phyloP scores from a whole-genome alignment of 768 basidiomycete genomes.

The Mrakia gelida region DNA sequence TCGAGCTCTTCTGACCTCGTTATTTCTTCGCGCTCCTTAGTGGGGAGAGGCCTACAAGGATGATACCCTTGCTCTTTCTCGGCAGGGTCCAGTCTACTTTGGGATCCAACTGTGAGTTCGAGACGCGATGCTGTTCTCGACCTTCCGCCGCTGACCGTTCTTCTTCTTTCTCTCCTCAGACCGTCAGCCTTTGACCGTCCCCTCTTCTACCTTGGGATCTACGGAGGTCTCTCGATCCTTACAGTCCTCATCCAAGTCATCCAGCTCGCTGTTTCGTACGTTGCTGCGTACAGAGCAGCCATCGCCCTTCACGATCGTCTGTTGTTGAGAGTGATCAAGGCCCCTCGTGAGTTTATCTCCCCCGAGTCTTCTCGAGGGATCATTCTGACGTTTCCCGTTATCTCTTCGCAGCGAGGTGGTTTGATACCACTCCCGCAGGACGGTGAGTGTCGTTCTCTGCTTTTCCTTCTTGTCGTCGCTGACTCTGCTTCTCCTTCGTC shows the following conservation, averaged over 20 bases:
- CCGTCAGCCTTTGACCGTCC: conserved; percentile 17
- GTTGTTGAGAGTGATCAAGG: conserved; percentile 4
- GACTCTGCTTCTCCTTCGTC: no score
- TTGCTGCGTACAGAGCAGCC: conserved; percentile 18
- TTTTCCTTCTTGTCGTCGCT: no score
- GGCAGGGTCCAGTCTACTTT: neutral
- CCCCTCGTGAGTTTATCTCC: neutral
- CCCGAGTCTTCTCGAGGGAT: no score
- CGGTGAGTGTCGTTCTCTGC: conserved; percentile 19
- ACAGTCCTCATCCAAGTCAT: neutral
- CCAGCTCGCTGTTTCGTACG: conserved; percentile 2
- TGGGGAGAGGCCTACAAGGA: conserved; percentile 8
- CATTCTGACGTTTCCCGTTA: neutral
- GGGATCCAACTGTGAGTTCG: neutral
- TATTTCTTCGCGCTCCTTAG: neutral
- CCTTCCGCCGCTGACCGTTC: neutral
- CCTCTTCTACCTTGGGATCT: conserved; percentile 22
- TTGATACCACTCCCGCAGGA: conserved; percentile 70
- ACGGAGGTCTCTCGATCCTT: conserved; percentile 10
- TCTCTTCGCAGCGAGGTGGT: conserved; percentile 52
- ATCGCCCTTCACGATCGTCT: conserved; percentile 17
- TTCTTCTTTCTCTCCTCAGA: neutral
- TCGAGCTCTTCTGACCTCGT: neutral
- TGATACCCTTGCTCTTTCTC: neutral
- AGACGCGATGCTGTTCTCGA: no score